Base-by-base conservation (phyloP, 1,139 yeast species). In the Candida gigantensis region DNA sequence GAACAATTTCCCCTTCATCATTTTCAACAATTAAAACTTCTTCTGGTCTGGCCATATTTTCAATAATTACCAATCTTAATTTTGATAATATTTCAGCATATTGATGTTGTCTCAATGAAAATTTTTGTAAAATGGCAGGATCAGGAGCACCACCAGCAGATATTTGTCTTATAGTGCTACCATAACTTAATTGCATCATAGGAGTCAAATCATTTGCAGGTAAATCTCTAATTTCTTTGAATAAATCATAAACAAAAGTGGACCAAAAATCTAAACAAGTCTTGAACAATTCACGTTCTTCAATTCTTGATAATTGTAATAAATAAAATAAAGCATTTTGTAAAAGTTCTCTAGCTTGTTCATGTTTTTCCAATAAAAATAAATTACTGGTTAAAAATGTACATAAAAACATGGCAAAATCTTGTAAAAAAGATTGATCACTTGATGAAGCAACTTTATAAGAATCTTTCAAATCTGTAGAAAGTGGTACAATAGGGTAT, bases 1-100 rank as follows among this genome's bases (percentile, higher is more conserved):
- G 80, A 28, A 94, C 98, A 60, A 92, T 92, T 65, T 92, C 98
- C 48, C 98, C 98, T 68, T 92, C 99, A 61, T 92, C 99, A 58
- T 92, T 92, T 62, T 94, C 98, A 35, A 90, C 97, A 64, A 92
- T 80, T 44, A 92, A 74, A 37, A 90, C 97, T 67, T 92, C 99
- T 64, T 92, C 98, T 1, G 99, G 99, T 60, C 96, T 82, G 2
- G 88, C 98, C 98, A 92, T 94, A 55, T 87, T 86, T 62, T 90
- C 97, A 53, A 92, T 92, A 58, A 92, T 84, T 13, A 94, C 96
- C 46, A 85, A 72, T 63, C 98, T 80, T 51, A 94, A 73, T 55
- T 81, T 83, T 3, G 96, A 82, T 51, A 94, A 74, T 25, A 92
- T 72, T 25, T 77, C 77, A 12, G 80, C 71, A 57, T 92, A 92